Conservation (phyloP, 139 green algal genomes). For the Yamagishiella unicocca region DNA sequence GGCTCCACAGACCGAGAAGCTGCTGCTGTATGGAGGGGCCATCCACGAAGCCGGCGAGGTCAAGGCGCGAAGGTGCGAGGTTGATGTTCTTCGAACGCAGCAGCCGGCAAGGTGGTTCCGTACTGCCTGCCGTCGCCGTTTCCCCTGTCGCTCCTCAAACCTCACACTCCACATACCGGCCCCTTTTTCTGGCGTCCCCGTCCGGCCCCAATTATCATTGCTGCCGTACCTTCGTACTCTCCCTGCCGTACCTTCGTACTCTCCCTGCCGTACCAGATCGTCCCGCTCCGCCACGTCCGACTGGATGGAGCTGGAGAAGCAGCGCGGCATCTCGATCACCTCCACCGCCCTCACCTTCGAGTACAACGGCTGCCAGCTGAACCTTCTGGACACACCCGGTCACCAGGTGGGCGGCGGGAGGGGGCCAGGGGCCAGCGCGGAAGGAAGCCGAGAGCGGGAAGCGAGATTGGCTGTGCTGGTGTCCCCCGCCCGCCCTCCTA, state of each 20-base stretch:
- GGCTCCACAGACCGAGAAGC: constrained; percentile 78
- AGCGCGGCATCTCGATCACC: constrained; percentile 83
- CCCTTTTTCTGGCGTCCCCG: too few relatives aligned
- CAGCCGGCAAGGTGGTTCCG: too few relatives aligned
- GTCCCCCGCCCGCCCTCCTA: background rate
- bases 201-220: too few relatives aligned
- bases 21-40: constrained; percentile 81
- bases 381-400: constrained; percentile 85
- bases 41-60: constrained; percentile 87
- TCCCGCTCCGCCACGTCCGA: constrained; percentile 69
- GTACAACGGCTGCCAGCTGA: constrained; percentile 69
- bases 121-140: too few relatives aligned
- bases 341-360: constrained; percentile 84
- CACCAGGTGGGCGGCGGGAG: constrained; percentile 56
- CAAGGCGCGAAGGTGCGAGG: constrained; percentile 60
- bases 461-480: background rate
- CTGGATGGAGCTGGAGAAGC: constrained; percentile 88
- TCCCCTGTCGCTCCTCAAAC: too few relatives aligned
- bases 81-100: too few relatives aligned
- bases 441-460: background rate
- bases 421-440: background rate
- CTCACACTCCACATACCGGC: too few relatives aligned
- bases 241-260: background rate
- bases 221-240: background rate
- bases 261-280: background rate